These are phyloP conservation scores for Ceratocystis cacaofunesta DNA, from an alignment of 2,329 filamentous ascomycete species.

Conservation along the genomic window DNA sequence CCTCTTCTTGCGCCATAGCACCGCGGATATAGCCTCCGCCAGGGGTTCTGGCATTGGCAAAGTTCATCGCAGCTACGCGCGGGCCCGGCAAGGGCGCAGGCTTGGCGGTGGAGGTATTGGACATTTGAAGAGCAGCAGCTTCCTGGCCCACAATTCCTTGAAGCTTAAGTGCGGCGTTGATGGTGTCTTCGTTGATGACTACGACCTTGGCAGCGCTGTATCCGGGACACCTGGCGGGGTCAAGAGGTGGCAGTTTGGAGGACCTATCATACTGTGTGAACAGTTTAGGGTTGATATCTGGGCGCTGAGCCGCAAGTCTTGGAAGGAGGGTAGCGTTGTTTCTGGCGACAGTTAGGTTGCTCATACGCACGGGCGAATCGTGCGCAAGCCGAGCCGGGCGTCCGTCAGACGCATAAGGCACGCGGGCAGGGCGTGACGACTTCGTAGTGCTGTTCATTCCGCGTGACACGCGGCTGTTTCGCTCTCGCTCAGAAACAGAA, in stretches of 20 bases:
- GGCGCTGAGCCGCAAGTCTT: not conserved
- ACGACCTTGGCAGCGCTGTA: not conserved
- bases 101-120: not conserved
- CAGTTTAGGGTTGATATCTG: not conserved
- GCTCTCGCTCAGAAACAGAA: not conserved
- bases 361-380: not conserved
- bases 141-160: not conserved
- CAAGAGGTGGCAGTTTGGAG: not conserved
- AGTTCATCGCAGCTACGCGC: slow-evolving; percentile 7
- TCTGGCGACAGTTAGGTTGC: not conserved
- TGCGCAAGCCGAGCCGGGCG: not conserved
- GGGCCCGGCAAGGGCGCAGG: not conserved
- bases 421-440: not conserved
- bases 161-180: slow-evolving; percentile 5
- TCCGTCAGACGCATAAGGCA: not conserved
- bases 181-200: slow-evolving; percentile 7
- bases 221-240: not conserved
- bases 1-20: slow-evolving; percentile 52
- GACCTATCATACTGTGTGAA: not conserved
- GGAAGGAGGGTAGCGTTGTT: not conserved
- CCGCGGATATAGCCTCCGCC: slow-evolving; percentile 53
- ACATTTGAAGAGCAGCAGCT: not conserved
- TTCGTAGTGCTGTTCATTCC: not conserved
- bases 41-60: slow-evolving; percentile 22
- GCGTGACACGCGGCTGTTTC: not conserved